These are phyloP conservation scores for Flaveria trinervia DNA, from an alignment of 129 eudicot species.

Conservation along the genomic window DNA sequence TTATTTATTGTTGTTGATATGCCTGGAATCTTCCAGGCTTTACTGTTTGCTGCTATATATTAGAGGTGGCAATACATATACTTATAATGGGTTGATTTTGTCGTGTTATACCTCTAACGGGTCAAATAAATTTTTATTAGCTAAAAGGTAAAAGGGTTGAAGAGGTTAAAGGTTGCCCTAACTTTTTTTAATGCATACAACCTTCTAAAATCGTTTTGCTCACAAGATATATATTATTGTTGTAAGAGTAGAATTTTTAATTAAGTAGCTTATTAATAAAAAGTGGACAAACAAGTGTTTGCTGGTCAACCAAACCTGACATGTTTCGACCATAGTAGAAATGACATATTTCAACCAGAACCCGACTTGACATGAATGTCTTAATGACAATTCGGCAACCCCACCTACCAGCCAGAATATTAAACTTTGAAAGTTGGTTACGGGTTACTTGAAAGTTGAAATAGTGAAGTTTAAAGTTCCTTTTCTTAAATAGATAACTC, in stretches of 20 bases:
- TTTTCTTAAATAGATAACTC: neutral
- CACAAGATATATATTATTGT: neutral
- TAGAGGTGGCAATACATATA: neutral
- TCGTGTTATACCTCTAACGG: neutral
- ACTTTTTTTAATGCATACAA: neutral
- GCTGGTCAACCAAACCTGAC: neutral
- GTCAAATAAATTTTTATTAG: neutral
- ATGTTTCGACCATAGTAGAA: neutral
- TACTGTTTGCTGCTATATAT: constrained; percentile 9
- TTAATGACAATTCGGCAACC: neutral
- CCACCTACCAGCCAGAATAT: neutral
- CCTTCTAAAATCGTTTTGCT: neutral
- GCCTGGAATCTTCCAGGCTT: constrained; percentile 8
- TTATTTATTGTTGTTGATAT: constrained; percentile 5
- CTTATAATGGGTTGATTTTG: neutral
- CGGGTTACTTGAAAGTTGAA: neutral
- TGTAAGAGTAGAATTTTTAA: neutral
- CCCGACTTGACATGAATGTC: neutral
- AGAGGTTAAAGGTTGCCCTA: neutral
- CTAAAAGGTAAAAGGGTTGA: neutral
- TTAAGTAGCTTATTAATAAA: neutral
- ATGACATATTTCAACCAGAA: neutral
- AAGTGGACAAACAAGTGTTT: neutral
- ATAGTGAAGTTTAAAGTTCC: neutral
- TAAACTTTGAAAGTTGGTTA: neutral